phyloP scores from a whole-genome alignment of 345 rosid genomes.

The Triadica sebifera region DNA sequence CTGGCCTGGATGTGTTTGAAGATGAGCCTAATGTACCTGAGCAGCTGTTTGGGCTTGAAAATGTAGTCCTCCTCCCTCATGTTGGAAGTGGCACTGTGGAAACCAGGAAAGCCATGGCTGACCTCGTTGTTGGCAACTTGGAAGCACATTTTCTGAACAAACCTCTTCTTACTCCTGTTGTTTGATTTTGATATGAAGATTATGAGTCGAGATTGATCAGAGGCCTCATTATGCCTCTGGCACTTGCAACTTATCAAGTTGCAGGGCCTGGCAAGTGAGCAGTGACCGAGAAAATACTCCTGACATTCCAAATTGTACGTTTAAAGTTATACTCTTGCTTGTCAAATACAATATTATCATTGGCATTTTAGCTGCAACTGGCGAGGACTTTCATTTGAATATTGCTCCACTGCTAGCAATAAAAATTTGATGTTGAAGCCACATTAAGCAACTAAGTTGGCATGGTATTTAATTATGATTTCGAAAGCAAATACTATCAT shows the following conservation, averaged over 20 bases:
- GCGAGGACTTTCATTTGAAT: no score
- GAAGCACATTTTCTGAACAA: constrained; percentile 25
- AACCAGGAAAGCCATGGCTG: constrained; percentile 28
- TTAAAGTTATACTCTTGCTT: no score
- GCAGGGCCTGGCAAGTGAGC: not conserved
- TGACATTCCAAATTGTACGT: no score
- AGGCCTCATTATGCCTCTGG: not conserved
- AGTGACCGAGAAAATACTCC: no score
- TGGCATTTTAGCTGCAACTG: no score
- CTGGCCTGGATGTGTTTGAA: constrained; percentile 60
- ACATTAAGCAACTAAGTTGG: no score
- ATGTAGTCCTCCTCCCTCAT: constrained; percentile 59
- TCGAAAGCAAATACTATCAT: no score
- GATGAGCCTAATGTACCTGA: constrained; percentile 58
- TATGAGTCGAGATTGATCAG: not conserved
- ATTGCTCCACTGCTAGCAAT: no score
- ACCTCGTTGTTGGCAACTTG: constrained; percentile 29
- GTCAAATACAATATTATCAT: no score
- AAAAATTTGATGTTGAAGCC: not conserved
- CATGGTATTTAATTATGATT: no score
- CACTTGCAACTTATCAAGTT: no score
- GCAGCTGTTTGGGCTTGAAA: constrained; percentile 42
- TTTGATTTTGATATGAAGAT: constrained; percentile 13
- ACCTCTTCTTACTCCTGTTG: constrained; percentile 26
- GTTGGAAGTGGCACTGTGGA: constrained; percentile 44